Evolutionary conservation across 2,329 filamentous ascomycete genomes (phyloP), one percentile per base, ranked within the genome.

Genomic region (Emergomyces orientalis): DNA sequence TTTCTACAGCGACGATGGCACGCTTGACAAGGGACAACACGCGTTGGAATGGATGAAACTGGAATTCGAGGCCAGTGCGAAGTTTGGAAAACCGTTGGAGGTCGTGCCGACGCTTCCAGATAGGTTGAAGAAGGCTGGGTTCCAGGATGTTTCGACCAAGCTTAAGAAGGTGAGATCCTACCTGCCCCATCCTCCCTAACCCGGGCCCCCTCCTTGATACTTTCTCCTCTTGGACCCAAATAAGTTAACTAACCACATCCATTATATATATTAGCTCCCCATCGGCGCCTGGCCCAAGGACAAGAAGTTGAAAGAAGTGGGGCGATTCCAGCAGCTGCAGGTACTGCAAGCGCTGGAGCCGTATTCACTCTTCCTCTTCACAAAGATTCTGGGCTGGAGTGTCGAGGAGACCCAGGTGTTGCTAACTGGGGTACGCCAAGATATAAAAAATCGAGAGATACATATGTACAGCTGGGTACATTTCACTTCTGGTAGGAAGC

Each of bases 91-190:
- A 41, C 65, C 64, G 6, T 69, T 75, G 68, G 67, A 70, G 55
- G 70, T 75, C 32, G 74, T 73, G 25, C 65, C 73, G 27, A 67
- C 73, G 13, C 73, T 77, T 34, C 73, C 75, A 65, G 71, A 75
- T 51, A 76, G 78, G 62, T 74, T 85, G 67, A 71, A 73, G 3
- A 79, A 80, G 13, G 81, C 78, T 0, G 84, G 84, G 0, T 86
- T 86, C 65, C 72, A 76, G 55, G 77, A 84, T 60, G 78, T 86
- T 0, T 71, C 72, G 0, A 79, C 83, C 67, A 71, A 76, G 1
- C 67, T 80, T 6, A 80, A 76, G 67, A 81, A 79, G 69, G 72
- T 71, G 49, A 19, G 51, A 45, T 19, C 7, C 27, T 57, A 2
- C 0, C 13, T 25, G 14, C 55, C 32, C 11, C 9, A 8, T 22